Percentiles rank a stretch among this genome's conserved stretches.
Evolutionary conservation across 257 asterid species (phyloP).

Genomic region (Petunia axillaris): DNA sequence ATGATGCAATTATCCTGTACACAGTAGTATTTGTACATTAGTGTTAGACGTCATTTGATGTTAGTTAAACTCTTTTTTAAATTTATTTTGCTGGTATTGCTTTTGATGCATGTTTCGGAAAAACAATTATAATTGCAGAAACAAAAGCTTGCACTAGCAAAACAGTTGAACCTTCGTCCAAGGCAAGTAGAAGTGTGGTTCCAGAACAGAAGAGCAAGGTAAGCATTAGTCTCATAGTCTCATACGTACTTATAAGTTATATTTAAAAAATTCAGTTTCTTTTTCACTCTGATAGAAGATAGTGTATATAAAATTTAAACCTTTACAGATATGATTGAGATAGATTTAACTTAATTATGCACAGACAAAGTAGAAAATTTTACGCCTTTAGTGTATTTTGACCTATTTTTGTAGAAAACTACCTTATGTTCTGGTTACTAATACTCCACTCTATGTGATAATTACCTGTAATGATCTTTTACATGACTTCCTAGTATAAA

Average conservation of each 20-base stretch:
- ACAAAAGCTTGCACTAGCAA: constrained; percentile 77
- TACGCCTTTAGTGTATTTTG: too few relatives aligned
- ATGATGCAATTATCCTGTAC: background rate
- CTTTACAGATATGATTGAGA: too few relatives aligned
- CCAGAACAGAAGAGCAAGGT: constrained; percentile 97
- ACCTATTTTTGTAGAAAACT: too few relatives aligned
- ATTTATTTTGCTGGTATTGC: background rate
- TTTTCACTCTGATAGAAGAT: too few relatives aligned
- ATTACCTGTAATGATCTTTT: too few relatives aligned
- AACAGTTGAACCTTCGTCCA: constrained; percentile 84
- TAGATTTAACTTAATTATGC: too few relatives aligned
- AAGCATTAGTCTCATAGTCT: background rate
- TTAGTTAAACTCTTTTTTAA: background rate
- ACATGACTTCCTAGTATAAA: too few relatives aligned
- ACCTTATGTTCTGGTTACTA: too few relatives aligned
- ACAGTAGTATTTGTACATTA: background rate
- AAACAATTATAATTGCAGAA: constrained; percentile 49
- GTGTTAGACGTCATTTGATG: background rate
- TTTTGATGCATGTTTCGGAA: background rate
- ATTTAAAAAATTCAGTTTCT: too few relatives aligned
- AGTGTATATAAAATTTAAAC: too few relatives aligned
- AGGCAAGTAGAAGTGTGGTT: constrained; percentile 98
- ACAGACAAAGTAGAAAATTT: too few relatives aligned
- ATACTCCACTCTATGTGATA: too few relatives aligned
- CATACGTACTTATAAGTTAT: background rate